Evolutionary conservation across 1,284 basidiomycete species (phyloP).

Genomic region (Agaricales sp.): DNA sequence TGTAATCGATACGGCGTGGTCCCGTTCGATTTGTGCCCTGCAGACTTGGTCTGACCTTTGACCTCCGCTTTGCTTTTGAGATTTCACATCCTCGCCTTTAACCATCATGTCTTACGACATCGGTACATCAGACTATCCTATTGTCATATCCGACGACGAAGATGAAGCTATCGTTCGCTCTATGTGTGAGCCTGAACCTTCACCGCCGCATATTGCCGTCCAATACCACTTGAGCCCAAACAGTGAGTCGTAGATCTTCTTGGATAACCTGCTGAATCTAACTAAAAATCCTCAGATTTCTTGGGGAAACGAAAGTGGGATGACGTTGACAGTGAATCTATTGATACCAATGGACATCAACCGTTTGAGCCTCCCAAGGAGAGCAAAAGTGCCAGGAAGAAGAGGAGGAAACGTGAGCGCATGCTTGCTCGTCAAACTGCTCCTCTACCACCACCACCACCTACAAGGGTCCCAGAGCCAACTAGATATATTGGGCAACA

Average conservation of each 20-base stretch:
- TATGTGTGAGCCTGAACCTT: slow-evolving; percentile 6
- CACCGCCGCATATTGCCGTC: slow-evolving; percentile 4
- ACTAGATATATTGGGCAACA: slow-evolving; percentile 4
- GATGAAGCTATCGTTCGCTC: slow-evolving; percentile 18
- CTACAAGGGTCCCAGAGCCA: slow-evolving; percentile 8
- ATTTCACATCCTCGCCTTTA: background rate
- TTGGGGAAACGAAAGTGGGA: background rate
- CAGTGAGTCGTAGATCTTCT: background rate
- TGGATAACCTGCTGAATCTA: background rate
- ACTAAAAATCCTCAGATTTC: too few species aligned
- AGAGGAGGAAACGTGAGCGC: slow-evolving; percentile 23
- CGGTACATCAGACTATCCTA: slow-evolving; percentile 20
- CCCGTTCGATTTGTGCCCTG: too few species aligned
- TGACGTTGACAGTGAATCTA: background rate
- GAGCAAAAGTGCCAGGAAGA: slow-evolving; percentile 28
- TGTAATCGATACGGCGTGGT: too few species aligned
- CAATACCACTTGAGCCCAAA: background rate
- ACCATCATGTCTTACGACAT: background rate
- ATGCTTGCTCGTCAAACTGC: slow-evolving; percentile 17
- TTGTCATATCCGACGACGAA: slow-evolving; percentile 32
- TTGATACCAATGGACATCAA: background rate
- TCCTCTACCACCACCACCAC: slow-evolving; percentile 11
- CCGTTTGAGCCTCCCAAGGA: slow-evolving; percentile 11
- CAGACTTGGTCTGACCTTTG: background rate
- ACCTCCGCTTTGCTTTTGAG: background rate